phyloP scores from a whole-genome alignment of 2,329 filamentous ascomycete genomes.

The Colletotrichum sp. region DNA sequence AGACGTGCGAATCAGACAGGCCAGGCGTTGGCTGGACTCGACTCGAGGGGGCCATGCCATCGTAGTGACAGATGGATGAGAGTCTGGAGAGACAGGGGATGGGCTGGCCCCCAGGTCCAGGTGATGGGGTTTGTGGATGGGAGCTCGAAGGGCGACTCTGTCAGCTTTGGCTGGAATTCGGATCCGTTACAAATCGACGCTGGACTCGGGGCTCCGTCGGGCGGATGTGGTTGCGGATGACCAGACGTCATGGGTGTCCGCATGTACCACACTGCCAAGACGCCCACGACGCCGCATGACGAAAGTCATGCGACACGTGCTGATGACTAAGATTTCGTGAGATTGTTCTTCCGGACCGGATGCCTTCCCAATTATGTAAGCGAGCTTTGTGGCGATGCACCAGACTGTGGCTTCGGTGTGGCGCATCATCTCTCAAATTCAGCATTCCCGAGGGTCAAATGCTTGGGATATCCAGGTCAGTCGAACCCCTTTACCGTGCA shows the following conservation, averaged over 20 bases:
- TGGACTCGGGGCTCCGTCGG: neutral
- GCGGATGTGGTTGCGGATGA: neutral
- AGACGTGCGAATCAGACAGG: neutral
- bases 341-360: neutral
- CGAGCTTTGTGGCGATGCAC: neutral
- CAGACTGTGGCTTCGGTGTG: neutral
- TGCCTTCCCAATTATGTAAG: fast-evolving
- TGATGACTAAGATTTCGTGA: neutral
- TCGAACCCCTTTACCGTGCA: neutral
- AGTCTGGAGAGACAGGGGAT: neutral
- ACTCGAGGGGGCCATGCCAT: neutral
- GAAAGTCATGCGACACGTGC: neutral
- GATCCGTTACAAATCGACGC: neutral
- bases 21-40: neutral
- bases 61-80: neutral
- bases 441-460: neutral
- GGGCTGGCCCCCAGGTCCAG: neutral
- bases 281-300: neutral
- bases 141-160: neutral
- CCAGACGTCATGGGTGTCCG: conserved; percentile 8
- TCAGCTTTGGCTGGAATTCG: neutral
- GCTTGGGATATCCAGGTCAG: neutral
- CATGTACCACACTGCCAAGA: neutral
- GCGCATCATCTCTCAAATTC: neutral
- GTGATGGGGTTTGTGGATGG: neutral